Conservation (phyloP, 495 filamentous ascomycete genomes). For the Oleoguttula mirabilis region DNA sequence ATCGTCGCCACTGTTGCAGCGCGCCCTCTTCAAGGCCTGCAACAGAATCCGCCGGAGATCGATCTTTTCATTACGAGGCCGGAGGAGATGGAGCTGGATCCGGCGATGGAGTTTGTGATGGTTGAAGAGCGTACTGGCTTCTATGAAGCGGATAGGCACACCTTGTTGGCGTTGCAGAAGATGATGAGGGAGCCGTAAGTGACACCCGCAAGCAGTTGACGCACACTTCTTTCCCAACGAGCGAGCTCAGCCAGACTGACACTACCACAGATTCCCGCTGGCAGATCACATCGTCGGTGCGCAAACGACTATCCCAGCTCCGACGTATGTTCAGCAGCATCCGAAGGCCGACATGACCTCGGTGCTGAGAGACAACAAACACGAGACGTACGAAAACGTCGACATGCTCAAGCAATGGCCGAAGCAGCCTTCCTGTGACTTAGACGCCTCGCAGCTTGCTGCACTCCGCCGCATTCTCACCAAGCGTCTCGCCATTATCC, state of each 20-base stretch:
- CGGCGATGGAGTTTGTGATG: slow-evolving; percentile 62
- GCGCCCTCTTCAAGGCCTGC: slow-evolving; percentile 46
- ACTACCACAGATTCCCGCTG: slow-evolving; percentile 45
- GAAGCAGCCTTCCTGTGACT: slow-evolving; percentile 31
- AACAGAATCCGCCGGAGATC: slow-evolving; percentile 55
- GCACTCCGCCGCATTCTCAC: slow-evolving; percentile 62
- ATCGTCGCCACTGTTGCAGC: slow-evolving; percentile 64
- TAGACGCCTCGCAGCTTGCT: slow-evolving; percentile 58
- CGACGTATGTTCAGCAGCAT: slow-evolving; percentile 38
- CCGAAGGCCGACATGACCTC: slow-evolving; percentile 38
- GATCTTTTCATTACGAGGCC: slow-evolving; percentile 60
- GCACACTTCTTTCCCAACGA: slow-evolving; percentile 9
- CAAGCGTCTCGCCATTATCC: slow-evolving; percentile 63
- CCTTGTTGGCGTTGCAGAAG: slow-evolving; percentile 60
- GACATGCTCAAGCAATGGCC: slow-evolving; percentile 44
- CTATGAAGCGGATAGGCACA: slow-evolving; percentile 62
- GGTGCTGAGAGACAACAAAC: slow-evolving; percentile 21
- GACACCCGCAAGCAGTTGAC: background rate
- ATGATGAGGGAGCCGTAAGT: slow-evolving; percentile 48
- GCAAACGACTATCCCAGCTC: slow-evolving; percentile 35
- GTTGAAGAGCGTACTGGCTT: slow-evolving; percentile 59
- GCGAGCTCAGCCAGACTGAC: slow-evolving; percentile 3
- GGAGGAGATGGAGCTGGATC: slow-evolving; percentile 54
- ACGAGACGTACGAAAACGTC: slow-evolving; percentile 27
- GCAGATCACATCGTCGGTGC: slow-evolving; percentile 47